These are phyloP conservation scores for Calcarisporium arbuscula DNA, from an alignment of 2,329 filamentous ascomycete species.

Conservation along the genomic window DNA sequence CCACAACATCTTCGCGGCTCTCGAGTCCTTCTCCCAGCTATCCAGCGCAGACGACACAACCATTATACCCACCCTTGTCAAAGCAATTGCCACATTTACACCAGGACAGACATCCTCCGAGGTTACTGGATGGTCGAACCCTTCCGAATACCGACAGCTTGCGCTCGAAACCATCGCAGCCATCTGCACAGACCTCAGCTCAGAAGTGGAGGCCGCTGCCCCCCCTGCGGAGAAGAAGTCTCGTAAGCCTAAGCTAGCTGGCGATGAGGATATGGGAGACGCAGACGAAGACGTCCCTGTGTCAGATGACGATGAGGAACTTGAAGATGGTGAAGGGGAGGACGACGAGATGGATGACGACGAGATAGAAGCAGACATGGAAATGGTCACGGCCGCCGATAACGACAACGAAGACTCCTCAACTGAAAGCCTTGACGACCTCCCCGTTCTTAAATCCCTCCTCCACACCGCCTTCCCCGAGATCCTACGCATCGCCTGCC, in stretches of 20 bases:
- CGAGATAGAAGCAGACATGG: conserved; percentile 59
- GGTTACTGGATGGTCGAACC: conserved; percentile 30
- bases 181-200: conserved; percentile 54
- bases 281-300: conserved; percentile 30
- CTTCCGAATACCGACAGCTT: conserved; percentile 42
- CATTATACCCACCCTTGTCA: conserved; percentile 30
- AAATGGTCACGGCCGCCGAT: conserved; percentile 49
- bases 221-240: conserved; percentile 15
- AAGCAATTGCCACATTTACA: conserved; percentile 20
- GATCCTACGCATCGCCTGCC: conserved; percentile 40
- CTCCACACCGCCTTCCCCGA: conserved; percentile 30
- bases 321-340: conserved; percentile 31
- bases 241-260: conserved; percentile 7
- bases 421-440: conserved; percentile 47
- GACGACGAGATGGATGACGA: conserved; percentile 51
- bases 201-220: conserved; percentile 33
- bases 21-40: conserved; percentile 17
- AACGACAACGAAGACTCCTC: conserved; percentile 28
- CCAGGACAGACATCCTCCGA: conserved; percentile 19
- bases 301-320: conserved; percentile 22
- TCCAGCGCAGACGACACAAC: conserved; percentile 26
- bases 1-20: conserved; percentile 53
- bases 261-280: conserved; percentile 32
- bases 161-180: conserved; percentile 58
- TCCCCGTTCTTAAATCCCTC: conserved; percentile 45